Conservation (phyloP, 1,284 basidiomycete genomes). For the Fomitiporia mediterranea region DNA sequence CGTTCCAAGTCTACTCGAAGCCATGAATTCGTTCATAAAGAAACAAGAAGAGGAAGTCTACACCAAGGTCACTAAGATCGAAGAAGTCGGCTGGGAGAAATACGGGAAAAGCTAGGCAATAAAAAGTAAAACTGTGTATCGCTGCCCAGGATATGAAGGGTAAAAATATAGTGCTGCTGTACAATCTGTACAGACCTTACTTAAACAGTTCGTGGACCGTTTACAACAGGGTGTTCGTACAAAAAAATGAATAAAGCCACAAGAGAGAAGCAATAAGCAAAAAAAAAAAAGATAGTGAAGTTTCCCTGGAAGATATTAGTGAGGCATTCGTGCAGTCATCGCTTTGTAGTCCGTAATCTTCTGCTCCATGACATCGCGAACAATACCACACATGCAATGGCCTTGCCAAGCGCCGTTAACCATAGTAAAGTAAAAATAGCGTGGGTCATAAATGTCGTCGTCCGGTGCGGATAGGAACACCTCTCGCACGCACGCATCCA, state of each 20-base stretch:
- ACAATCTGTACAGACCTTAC: not conserved
- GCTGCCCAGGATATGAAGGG: not conserved
- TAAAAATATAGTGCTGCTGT: slow-evolving; percentile 1
- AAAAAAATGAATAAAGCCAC: not conserved
- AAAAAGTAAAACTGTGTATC: not conserved
- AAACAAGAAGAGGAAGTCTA: slow-evolving; percentile 80
- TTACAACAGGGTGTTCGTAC: not conserved
- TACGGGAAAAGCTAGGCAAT: slow-evolving; percentile 40
- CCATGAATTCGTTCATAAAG: slow-evolving; percentile 76
- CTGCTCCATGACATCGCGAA: slow-evolving; percentile 15
- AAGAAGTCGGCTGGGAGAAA: slow-evolving; percentile 82
- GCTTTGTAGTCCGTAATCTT: slow-evolving; percentile 14
- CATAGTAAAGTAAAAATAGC: slow-evolving; percentile 15
- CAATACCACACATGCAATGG: slow-evolving; percentile 10
- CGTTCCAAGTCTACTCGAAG: slow-evolving; percentile 59
- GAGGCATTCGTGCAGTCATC: too few relatives aligned
- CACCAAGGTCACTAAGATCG: slow-evolving; percentile 75
- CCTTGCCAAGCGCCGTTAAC: slow-evolving; percentile 16
- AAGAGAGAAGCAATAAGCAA: not conserved
- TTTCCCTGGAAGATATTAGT: too few relatives aligned
- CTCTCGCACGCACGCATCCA: slow-evolving; percentile 17
- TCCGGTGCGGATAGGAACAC: slow-evolving; percentile 15
- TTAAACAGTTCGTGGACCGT: not conserved
- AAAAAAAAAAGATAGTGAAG: too few relatives aligned
- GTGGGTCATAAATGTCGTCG: slow-evolving; percentile 11